Percentiles rank a stretch among this genome's conserved stretches.
phyloP scores from a whole-genome alignment of 495 filamentous ascomycete species.

The Lichina pygmaea region DNA sequence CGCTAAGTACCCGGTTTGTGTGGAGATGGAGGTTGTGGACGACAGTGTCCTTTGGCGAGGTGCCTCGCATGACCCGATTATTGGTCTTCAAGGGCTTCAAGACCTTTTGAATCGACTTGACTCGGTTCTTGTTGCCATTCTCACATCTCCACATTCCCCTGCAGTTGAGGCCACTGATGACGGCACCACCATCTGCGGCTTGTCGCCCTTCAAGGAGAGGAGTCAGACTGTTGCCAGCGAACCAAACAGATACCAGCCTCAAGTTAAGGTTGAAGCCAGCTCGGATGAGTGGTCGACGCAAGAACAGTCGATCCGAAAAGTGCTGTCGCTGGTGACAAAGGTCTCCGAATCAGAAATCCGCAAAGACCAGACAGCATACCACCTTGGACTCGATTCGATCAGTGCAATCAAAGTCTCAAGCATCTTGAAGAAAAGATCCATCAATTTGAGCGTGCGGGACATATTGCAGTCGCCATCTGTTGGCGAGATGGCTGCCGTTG shows the following conservation, averaged over 20 bases:
- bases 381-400: constrained; percentile 75
- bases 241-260: neutral
- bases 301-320: constrained; percentile 27
- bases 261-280: neutral
- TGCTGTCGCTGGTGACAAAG: constrained; percentile 35
- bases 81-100: constrained; percentile 16
- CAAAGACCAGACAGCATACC: constrained; percentile 43
- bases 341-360: constrained; percentile 31
- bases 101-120: constrained; percentile 27
- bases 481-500: constrained; percentile 22
- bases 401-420: constrained; percentile 51
- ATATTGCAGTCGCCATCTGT: constrained; percentile 38
- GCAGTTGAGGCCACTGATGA: constrained; percentile 20
- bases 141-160: constrained; percentile 17
- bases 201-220: constrained; percentile 10
- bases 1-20: constrained; percentile 40
- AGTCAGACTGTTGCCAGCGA: neutral
- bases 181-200: constrained; percentile 23
- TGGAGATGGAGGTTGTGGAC: constrained; percentile 41
- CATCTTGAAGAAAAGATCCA: constrained; percentile 28
- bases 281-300: constrained; percentile 13
- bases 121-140: constrained; percentile 22
- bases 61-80: constrained; percentile 32
- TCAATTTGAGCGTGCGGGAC: constrained; percentile 33
- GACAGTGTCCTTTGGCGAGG: constrained; percentile 31